Percentiles rank a stretch among this genome's conserved stretches.
Conservation (phyloP, 1,139 yeast genomes). For the Scheffersomyces illinoinensis region DNA sequence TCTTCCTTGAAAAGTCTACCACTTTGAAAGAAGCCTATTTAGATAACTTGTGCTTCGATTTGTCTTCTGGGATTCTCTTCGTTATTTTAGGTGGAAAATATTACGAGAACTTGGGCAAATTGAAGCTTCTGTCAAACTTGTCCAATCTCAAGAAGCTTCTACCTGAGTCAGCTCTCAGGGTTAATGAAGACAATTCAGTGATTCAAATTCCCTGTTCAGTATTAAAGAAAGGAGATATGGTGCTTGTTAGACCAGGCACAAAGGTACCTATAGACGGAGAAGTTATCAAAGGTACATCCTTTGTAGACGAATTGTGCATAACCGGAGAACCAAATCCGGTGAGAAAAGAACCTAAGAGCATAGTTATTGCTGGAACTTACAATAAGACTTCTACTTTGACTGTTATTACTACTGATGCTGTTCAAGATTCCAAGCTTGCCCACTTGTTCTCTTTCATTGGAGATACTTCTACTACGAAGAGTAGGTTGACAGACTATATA, state of each 20-base stretch:
- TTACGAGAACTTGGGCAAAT: not conserved
- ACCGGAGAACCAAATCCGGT: not conserved
- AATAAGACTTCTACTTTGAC: not conserved
- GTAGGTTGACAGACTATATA: not conserved
- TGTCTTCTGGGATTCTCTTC: not conserved
- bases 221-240: not conserved
- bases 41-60: not conserved
- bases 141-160: not conserved
- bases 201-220: not conserved
- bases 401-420: not conserved
- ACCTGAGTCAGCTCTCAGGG: not conserved
- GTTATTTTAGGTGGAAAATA: not conserved
- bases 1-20: not conserved
- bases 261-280: not conserved
- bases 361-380: not conserved
- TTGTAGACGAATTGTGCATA: not conserved
- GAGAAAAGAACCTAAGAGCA: not conserved
- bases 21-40: not conserved
- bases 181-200: not conserved
- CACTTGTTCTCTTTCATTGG: not conserved
- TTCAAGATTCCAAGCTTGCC: not conserved
- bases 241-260: not conserved
- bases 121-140: not conserved
- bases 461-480: not conserved
- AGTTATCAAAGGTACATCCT: not conserved